phyloP scores from a whole-genome alignment of 2,329 filamentous ascomycete genomes.

The Ophidiomyces ophidiicola region DNA sequence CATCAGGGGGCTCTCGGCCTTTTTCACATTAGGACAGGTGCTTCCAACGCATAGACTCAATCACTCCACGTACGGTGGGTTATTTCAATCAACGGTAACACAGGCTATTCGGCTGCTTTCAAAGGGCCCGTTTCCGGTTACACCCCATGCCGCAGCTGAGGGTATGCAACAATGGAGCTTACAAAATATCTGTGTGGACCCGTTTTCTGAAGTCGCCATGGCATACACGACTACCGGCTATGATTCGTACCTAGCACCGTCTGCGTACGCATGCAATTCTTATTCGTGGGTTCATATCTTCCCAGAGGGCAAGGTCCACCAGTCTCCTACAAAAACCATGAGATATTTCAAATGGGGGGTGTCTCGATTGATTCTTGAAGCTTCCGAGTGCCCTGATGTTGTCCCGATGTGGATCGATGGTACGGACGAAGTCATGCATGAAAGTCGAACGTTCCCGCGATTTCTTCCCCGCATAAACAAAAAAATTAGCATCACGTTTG shows the following conservation, averaged over 20 bases:
- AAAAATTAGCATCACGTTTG: conserved; percentile 61
- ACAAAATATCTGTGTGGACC: conserved; percentile 35
- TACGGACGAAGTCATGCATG: conserved; percentile 76
- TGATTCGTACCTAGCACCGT: conserved; percentile 53
- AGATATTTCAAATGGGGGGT: conserved; percentile 99
- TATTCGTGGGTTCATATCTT: conserved; percentile 90
- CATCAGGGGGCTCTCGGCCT: conserved; percentile 53
- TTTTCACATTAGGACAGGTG: conserved; percentile 83
- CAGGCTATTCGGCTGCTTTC: conserved; percentile 78
- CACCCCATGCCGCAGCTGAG: conserved; percentile 33
- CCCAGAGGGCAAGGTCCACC: conserved; percentile 88
- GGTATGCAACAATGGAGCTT: conserved; percentile 29
- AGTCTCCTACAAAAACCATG: conserved; percentile 64
- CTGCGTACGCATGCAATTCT: conserved; percentile 55
- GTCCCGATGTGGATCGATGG: conserved; percentile 93
- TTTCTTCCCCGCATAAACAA: conserved; percentile 67
- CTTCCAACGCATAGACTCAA: conserved; percentile 73
- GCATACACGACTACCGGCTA: conserved; percentile 31
- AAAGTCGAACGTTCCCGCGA: conserved; percentile 64
- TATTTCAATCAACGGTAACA: conserved; percentile 79
- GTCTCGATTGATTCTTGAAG: conserved; percentile 79
- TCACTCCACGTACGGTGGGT: conserved; percentile 67
- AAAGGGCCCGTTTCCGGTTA: conserved; percentile 44
- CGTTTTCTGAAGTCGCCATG: conserved; percentile 34
- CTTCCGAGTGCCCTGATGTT: conserved; percentile 73